These are phyloP conservation scores for Taiozyma onychis DNA, from an alignment of 1,139 yeast genomes.

Conservation along the genomic window DNA sequence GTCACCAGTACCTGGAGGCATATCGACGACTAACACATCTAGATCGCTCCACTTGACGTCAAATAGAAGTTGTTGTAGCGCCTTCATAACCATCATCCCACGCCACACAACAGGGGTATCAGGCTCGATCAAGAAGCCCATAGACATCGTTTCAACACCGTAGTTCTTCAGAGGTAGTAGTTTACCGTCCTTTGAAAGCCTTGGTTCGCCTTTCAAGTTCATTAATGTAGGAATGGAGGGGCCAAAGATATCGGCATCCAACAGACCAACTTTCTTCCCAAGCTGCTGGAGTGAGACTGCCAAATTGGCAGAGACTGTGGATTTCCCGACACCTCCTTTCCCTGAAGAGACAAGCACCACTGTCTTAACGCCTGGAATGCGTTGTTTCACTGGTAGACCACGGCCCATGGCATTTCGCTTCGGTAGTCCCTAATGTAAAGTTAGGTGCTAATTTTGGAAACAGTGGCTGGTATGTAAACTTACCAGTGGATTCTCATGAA, in stretches of 20 bases:
- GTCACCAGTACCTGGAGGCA: slow-evolving; percentile 95
- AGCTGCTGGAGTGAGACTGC: slow-evolving; percentile 54
- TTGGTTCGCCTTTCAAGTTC: slow-evolving; percentile 61
- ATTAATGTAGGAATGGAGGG: slow-evolving; percentile 74
- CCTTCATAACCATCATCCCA: slow-evolving; percentile 84
- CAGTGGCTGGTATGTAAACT: slow-evolving; percentile 16
- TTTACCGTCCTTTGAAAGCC: slow-evolving; percentile 49
- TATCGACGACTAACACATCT: slow-evolving; percentile 69
- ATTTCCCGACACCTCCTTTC: slow-evolving; percentile 72
- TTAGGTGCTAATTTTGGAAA: not conserved
- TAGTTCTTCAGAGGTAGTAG: slow-evolving; percentile 68
- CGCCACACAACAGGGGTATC: slow-evolving; percentile 79
- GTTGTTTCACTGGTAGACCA: slow-evolving; percentile 50
- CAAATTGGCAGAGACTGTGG: slow-evolving; percentile 50
- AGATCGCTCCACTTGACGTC: slow-evolving; percentile 77
- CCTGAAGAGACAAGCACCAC: slow-evolving; percentile 72
- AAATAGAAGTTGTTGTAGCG: slow-evolving; percentile 71
- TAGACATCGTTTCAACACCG: slow-evolving; percentile 82
- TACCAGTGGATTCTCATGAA: slow-evolving; percentile 51
- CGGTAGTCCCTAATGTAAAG: slow-evolving; percentile 44
- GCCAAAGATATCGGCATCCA: slow-evolving; percentile 82
- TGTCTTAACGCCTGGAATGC: slow-evolving; percentile 54
- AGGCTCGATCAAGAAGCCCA: slow-evolving; percentile 77
- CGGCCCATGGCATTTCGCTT: slow-evolving; percentile 32
- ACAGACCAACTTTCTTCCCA: slow-evolving; percentile 59